phyloP scores from a whole-genome alignment of 1,139 yeast genomes.

The Arxiozyma bovina region DNA sequence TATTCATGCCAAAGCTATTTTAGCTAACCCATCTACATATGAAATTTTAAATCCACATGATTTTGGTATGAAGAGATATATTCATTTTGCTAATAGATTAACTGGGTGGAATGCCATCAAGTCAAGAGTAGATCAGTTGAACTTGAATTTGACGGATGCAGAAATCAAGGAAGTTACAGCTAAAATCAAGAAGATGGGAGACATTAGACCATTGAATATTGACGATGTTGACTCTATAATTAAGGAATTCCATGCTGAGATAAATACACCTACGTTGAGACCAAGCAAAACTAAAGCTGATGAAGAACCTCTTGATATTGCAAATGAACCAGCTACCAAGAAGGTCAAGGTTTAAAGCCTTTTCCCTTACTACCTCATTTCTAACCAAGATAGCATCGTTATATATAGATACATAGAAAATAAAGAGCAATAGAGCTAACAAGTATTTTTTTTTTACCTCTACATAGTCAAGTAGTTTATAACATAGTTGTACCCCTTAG shows the following conservation, averaged over 20 bases:
- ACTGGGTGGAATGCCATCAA: conserved; percentile 99
- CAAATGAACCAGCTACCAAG: conserved; percentile 9
- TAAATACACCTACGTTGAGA: conserved; percentile 36
- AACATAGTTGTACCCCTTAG: too few species aligned
- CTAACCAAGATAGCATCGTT: neutral
- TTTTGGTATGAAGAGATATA: conserved; percentile 89
- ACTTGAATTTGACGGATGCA: conserved; percentile 77
- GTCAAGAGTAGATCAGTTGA: conserved; percentile 94
- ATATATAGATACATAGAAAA: too few species aligned
- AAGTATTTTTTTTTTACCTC: neutral
- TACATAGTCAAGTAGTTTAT: neutral
- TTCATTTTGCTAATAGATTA: conserved; percentile 93
- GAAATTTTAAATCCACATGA: conserved; percentile 92
- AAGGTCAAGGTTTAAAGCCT: conserved; percentile 5
- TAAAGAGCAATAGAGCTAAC: neutral
- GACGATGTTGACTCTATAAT: conserved; percentile 97
- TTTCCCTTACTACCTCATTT: neutral
- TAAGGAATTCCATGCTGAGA: conserved; percentile 80
- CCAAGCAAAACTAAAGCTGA: conserved; percentile 22
- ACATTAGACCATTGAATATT: conserved; percentile 84
- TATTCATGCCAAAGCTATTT: conserved; percentile 96
- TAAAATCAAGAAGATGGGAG: conserved; percentile 90
- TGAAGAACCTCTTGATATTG: conserved; percentile 13
- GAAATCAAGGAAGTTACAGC: conserved; percentile 91
- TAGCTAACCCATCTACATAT: conserved; percentile 96